A percentile compares a stretch with the other conserved stretches of the same genome.
These are phyloP conservation scores for Mesembryanthemum crystallinum DNA, from an alignment of 148 eudicot species.

Conservation along the genomic window DNA sequence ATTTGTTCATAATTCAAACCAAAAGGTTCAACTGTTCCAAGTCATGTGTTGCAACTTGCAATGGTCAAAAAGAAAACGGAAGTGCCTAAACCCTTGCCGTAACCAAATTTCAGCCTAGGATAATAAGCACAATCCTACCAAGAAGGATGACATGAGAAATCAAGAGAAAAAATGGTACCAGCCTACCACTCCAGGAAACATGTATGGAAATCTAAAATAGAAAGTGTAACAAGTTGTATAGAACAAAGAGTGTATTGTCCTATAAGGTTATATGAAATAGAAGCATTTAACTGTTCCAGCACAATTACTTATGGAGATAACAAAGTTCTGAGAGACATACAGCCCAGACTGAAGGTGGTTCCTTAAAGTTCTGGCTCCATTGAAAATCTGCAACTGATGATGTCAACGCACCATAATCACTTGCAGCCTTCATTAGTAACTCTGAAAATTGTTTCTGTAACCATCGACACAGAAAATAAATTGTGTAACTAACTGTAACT, in stretches of 20 bases:
- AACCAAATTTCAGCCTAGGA: not conserved
- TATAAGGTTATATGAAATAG: not conserved
- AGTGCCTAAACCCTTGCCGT: not conserved
- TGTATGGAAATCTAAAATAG: not conserved
- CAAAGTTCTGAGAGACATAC: constrained; percentile 37
- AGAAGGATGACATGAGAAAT: not conserved
- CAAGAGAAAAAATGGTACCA: not conserved
- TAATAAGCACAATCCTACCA: not conserved
- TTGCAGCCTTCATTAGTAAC: constrained; percentile 92
- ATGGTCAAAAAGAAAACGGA: too few species aligned
- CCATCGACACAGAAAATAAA: constrained; percentile 17
- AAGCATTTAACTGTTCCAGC: not conserved
- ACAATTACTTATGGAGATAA: not conserved
- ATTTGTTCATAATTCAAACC: too few species aligned
- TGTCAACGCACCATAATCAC: constrained; percentile 96
- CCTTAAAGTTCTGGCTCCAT: constrained; percentile 96
- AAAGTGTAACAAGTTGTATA: not conserved
- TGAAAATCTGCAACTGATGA: constrained; percentile 91
- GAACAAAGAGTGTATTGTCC: not conserved
- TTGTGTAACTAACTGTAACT: too few species aligned
- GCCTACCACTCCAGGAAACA: not conserved
- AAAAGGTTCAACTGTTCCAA: too few species aligned
- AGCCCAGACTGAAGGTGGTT: constrained; percentile 90
- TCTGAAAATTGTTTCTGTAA: constrained; percentile 96
- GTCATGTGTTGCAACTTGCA: too few species aligned